Conservation (phyloP, 495 filamentous ascomycete species). For the Hypoxylon subgilvum region DNA sequence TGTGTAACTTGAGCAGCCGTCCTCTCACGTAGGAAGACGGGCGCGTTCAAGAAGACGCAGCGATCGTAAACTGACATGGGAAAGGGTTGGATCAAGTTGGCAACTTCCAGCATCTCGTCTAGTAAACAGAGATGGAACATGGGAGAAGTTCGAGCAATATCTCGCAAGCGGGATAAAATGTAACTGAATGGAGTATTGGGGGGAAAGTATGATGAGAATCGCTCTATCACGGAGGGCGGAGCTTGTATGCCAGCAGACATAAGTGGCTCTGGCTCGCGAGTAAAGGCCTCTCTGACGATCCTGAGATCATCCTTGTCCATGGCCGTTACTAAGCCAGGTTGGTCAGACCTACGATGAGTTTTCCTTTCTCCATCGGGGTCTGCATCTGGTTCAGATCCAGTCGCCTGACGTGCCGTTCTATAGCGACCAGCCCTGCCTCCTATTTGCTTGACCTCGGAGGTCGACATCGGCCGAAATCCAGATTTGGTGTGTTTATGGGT, state of each 20-base stretch:
- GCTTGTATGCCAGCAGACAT: conserved; percentile 77
- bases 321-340: conserved; percentile 78
- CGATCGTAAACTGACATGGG: conserved; percentile 72
- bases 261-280: conserved; percentile 66
- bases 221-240: conserved; percentile 65
- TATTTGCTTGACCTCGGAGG: conserved; percentile 93
- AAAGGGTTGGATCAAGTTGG: conserved; percentile 72
- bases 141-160: conserved; percentile 63
- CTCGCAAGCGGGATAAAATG: conserved; percentile 72
- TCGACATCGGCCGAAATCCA: conserved; percentile 57
- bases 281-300: conserved; percentile 67
- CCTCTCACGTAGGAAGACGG: conserved; percentile 52
- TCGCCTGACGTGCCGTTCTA: conserved; percentile 67
- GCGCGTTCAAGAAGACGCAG: conserved; percentile 75
- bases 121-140: conserved; percentile 76
- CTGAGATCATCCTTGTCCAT: conserved; percentile 73
- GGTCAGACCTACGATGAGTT: conserved; percentile 35
- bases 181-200: conserved; percentile 76
- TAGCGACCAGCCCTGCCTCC: conserved; percentile 92
- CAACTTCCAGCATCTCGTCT: conserved; percentile 63
- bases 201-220: conserved; percentile 80
- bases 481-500: conserved; percentile 68
- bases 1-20: conserved; percentile 51
- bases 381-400: conserved; percentile 12
- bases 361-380: conserved; percentile 52